Conservation (phyloP, 805 yeast species). For the Deakozyma indianensis region DNA sequence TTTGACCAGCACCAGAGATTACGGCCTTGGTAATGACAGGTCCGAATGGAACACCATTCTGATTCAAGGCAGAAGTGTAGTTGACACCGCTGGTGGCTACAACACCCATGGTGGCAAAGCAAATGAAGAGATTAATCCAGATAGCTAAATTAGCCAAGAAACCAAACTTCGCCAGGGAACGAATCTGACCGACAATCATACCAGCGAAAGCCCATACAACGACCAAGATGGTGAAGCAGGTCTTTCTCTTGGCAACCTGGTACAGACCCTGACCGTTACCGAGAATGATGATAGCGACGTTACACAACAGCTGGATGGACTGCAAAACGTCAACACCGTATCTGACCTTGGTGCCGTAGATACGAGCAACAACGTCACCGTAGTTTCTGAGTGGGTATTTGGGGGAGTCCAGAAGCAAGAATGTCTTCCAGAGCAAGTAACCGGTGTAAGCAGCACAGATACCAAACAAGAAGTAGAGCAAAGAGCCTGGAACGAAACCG, state of each 20-base stretch:
- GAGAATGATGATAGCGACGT: conserved; percentile 29
- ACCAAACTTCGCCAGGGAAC: conserved; percentile 26
- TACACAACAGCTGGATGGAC: conserved; percentile 28
- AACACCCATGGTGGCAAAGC: conserved; percentile 32
- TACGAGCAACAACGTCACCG: conserved; percentile 29
- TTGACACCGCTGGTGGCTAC: conserved; percentile 18
- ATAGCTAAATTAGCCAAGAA: conserved; percentile 31
- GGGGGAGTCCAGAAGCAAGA: conserved; percentile 25
- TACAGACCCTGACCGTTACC: conserved; percentile 30
- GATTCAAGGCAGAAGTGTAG: conserved; percentile 10
- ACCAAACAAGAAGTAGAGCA: conserved; percentile 29
- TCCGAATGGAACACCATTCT: not conserved
- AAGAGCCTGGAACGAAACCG: conserved; percentile 32
- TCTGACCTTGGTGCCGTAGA: conserved; percentile 23
- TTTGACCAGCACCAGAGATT: conserved; percentile 1
- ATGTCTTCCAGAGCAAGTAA: conserved; percentile 23
- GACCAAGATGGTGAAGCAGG: conserved; percentile 28
- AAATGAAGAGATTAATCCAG: conserved; percentile 32
- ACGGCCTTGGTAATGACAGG: conserved; percentile 3
- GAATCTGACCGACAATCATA: conserved; percentile 29
- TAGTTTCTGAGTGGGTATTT: conserved; percentile 30
- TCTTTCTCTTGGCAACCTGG: conserved; percentile 16
- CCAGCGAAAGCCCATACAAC: conserved; percentile 31
- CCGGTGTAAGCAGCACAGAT: conserved; percentile 30
- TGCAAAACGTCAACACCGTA: conserved; percentile 25